phyloP scores from a whole-genome alignment of 352 stramenopile species.

The Globisporangium apiculatum region DNA sequence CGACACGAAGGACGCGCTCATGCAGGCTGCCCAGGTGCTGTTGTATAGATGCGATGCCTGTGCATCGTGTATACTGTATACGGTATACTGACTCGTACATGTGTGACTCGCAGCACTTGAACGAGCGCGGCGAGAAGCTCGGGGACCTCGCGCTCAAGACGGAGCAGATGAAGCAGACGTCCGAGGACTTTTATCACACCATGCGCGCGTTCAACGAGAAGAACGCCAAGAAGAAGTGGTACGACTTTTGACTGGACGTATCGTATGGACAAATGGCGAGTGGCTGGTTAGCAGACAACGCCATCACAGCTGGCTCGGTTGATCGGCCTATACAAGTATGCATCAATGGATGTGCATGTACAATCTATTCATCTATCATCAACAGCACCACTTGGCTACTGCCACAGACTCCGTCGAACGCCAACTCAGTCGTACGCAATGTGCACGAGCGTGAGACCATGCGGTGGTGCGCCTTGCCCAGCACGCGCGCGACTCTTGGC shows the following conservation, averaged over 20 bases:
- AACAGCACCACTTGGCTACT: no score
- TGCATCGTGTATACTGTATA: constrained; percentile 2
- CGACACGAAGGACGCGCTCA: constrained; percentile 53
- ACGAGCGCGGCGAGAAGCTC: constrained; percentile 72
- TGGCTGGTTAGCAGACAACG: no score
- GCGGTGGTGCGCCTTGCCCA: constrained; percentile 57
- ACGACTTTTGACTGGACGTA: constrained; percentile 44
- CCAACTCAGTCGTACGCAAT: constrained; percentile 12
- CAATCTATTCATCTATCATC: no score
- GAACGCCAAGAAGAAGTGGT: constrained; percentile 83
- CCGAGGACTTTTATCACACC: constrained; percentile 77
- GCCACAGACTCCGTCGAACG: not conserved
- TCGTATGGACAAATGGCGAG: no score
- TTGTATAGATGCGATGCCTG: not conserved
- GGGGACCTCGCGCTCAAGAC: constrained; percentile 70
- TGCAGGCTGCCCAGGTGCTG: constrained; percentile 64
- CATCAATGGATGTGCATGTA: no score
- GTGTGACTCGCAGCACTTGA: constrained; percentile 41
- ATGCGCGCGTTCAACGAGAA: constrained; percentile 85
- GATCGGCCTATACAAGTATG: no score
- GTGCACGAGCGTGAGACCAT: constrained; percentile 46
- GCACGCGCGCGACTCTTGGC: constrained; percentile 44
- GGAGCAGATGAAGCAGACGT: constrained; percentile 77
- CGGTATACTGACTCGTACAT: constrained; percentile 4
- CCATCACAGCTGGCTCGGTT: no score